Evolutionary conservation across 768 basidiomycete genomes (phyloP), one percentile per base, ranked within the genome.

Genomic region (Termitomyces sp.): DNA sequence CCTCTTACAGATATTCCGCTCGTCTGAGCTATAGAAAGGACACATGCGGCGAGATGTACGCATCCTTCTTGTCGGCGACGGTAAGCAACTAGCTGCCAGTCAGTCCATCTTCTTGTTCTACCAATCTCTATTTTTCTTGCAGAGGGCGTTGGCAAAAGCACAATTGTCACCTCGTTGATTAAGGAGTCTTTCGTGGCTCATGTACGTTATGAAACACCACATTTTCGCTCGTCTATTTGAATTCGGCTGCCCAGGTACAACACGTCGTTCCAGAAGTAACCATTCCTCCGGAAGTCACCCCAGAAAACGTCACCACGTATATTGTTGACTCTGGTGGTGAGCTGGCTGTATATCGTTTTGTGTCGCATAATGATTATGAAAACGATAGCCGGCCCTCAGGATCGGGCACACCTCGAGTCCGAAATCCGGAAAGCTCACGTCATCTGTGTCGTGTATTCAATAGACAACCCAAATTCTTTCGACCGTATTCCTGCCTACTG

Each of bases 121-220:
- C 59, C 47, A 32, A 55, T 57, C 47, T 53, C 57, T 47, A 56
- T 53, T 42, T 46, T 55, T 54, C 53, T 42, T 20, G 5, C 70
- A 98, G 94, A 96, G 79, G 92, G 92, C 63, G 96, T 98, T 65
- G 96, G 96, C 63, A 99, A 99, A 79, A 95, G 93, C 71, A 94
- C 94, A 47, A 94, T 98, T 69, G 86, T 98, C 69, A 97, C 94
- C 20, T 94, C 94, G 36, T 81, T 98, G 69, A 98, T 99, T 74
- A 98, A 98, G 71, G 93, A 96, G 72, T 87, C 90, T 33, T 97
- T 89, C 70, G 90, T 98, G 53, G 77, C 90, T 42, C 90, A 94
- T 75, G 95, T 94, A 72, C 62, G 69, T 64, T 26, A 44, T 50
- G 46, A 43, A 54, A 40, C 47, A 50, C 50, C 53, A 12, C 26